These are phyloP conservation scores for Calonectria honghensis DNA, from an alignment of 2,329 filamentous ascomycete species.

Conservation along the genomic window DNA sequence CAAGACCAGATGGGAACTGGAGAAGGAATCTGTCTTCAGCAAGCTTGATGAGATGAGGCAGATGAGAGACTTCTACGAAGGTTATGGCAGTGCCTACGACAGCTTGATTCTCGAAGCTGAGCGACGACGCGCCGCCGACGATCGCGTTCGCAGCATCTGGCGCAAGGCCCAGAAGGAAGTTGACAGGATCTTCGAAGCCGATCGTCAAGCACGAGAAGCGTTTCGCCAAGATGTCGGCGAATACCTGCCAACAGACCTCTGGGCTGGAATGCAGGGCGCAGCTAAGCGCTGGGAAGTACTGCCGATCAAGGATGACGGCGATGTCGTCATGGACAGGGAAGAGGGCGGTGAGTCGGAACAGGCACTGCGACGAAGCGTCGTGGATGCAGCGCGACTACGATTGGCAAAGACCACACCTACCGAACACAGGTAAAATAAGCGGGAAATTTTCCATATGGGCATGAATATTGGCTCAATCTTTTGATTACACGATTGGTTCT, in stretches of 20 bases:
- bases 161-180: constrained; percentile 86
- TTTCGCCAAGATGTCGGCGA: constrained; percentile 91
- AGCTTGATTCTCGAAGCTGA: constrained; percentile 89
- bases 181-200: constrained; percentile 83
- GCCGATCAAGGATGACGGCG: constrained; percentile 55
- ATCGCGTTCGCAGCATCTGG: constrained; percentile 83
- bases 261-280: constrained; percentile 82
- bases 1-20: constrained; percentile 81
- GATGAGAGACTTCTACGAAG: constrained; percentile 88
- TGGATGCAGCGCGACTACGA: constrained; percentile 51
- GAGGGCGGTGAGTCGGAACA: constrained; percentile 37
- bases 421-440: constrained; percentile 34
- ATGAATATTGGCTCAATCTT: constrained; percentile 3
- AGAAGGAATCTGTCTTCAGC: constrained; percentile 80
- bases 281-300: constrained; percentile 72
- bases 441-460: constrained; percentile 4
- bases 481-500: constrained; percentile 20
- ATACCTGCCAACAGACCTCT: constrained; percentile 90
- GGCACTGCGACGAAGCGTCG: constrained; percentile 49
- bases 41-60: constrained; percentile 86
- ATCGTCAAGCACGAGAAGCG: constrained; percentile 82
- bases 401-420: constrained; percentile 37
- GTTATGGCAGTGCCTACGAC: constrained; percentile 89
- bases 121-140: constrained; percentile 82
- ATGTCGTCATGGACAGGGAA: constrained; percentile 31